These are phyloP conservation scores for Eucalyptus sp. DNA, from an alignment of 345 rosid species.

Conservation along the genomic window DNA sequence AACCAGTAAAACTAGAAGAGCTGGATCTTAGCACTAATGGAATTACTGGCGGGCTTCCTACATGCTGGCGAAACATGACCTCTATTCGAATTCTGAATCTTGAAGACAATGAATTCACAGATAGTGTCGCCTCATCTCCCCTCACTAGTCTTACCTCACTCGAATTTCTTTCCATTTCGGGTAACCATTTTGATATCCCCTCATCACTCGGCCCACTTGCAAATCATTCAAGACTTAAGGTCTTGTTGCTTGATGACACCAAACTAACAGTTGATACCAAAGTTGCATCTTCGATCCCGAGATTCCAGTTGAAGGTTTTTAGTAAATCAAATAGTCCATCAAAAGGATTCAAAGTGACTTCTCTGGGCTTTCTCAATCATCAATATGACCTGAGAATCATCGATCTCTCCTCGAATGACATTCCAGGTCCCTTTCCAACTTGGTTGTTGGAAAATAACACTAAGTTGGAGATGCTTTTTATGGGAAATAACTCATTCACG, in stretches of 20 bases:
- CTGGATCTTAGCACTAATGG: accelerated
- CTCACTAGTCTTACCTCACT: neutral
- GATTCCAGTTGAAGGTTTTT: neutral
- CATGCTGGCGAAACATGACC: neutral
- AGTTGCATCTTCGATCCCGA: neutral
- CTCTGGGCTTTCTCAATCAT: neutral
- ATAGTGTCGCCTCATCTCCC: neutral
- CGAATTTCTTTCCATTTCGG: neutral
- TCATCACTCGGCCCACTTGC: neutral
- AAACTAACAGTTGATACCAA: neutral
- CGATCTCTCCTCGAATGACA: neutral
- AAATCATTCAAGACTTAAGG: neutral
- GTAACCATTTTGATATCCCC: neutral
- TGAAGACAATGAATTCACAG: no score
- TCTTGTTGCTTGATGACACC: neutral
- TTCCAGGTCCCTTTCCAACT: neutral
- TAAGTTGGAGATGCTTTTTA: accelerated
- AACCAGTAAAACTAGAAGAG: neutral
- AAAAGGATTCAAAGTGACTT: neutral
- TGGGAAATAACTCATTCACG: no score
- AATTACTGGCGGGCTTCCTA: neutral
- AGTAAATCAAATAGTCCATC: neutral
- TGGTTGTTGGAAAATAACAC: neutral
- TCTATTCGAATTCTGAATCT: neutral
- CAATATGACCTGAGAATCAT: neutral